Conservation (phyloP, 345 rosid species). For the Eucalyptus curtisii region DNA sequence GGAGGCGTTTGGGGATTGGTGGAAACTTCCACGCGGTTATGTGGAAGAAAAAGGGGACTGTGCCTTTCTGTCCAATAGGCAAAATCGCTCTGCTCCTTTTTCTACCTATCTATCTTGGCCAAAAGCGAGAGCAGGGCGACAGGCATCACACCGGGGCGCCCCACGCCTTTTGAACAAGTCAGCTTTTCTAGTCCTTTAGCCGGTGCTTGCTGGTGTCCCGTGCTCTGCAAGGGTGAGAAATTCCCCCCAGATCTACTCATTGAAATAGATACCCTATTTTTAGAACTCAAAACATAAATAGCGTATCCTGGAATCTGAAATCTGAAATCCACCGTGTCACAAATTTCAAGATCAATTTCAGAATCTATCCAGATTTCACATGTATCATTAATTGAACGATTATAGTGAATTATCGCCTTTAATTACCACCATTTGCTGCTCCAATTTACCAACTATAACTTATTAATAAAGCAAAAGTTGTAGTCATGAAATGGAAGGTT, state of each 20-base stretch:
- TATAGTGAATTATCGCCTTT: too few relatives aligned
- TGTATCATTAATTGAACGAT: too few relatives aligned
- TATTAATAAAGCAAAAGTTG: too few relatives aligned
- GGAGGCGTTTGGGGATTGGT: not conserved
- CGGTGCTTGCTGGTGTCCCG: not conserved
- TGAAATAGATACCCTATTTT: too few relatives aligned
- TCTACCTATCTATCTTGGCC: not conserved
- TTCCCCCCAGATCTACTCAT: too few relatives aligned
- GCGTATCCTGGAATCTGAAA: fast-evolving
- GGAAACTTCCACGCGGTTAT: conserved; percentile 43
- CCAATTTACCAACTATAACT: too few relatives aligned
- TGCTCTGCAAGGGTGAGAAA: not conserved
- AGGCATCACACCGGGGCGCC: not conserved
- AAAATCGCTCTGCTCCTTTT: not conserved
- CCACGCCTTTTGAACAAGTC: not conserved
- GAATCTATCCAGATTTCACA: fast-evolving
- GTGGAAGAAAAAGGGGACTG: not conserved
- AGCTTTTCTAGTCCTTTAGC: not conserved
- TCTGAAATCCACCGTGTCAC: fast-evolving
- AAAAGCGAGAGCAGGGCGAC: not conserved
- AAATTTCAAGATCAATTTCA: fast-evolving
- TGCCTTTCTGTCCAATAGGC: not conserved
- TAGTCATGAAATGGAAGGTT: too few relatives aligned
- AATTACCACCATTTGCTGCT: fast-evolving
- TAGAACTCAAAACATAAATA: too few relatives aligned